These are phyloP conservation scores for Rozella allomycis DNA, from an alignment of 371 early-diverging fungal species.

Conservation along the genomic window DNA sequence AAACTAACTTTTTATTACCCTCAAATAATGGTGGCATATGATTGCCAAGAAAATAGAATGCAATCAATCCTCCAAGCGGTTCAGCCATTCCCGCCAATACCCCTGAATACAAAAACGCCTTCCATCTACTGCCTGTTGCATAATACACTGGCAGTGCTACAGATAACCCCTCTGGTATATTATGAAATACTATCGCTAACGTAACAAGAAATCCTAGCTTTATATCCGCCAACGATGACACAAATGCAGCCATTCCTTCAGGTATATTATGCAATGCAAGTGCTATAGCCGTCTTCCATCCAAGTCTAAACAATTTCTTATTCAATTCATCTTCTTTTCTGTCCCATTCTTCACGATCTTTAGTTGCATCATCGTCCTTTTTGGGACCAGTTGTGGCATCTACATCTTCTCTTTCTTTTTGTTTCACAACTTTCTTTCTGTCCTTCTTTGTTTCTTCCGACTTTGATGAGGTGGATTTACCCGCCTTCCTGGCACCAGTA, in stretches of 20 bases:
- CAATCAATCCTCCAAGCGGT: conserved; percentile 25
- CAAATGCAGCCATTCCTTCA: conserved; percentile 27
- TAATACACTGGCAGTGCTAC: conserved; percentile 31
- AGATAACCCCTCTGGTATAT: conserved; percentile 15
- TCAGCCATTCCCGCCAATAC: conserved; percentile 27
- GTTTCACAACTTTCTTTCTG: too few species aligned
- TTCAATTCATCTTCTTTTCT: too few species aligned
- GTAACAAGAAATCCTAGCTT: conserved; percentile 21
- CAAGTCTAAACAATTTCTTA: too few species aligned
- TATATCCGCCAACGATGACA: conserved; percentile 16
- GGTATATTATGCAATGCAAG: conserved; percentile 9
- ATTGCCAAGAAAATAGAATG: conserved; percentile 11
- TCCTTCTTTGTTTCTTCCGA: too few species aligned
- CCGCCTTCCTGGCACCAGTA: too few species aligned
- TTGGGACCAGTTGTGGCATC: too few species aligned
- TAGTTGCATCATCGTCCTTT: too few species aligned
- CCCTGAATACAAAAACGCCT: conserved; percentile 13
- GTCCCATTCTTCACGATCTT: too few species aligned
- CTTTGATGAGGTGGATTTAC: too few species aligned
- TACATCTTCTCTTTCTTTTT: too few species aligned
- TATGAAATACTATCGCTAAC: conserved; percentile 25
- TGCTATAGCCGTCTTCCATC: too few species aligned
- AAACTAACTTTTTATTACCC: not conserved
- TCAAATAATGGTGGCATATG: conserved; percentile 7
- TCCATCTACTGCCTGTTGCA: conserved; percentile 12